Conservation (phyloP, 805 yeast genomes). For the Cephaloascus albidus region DNA sequence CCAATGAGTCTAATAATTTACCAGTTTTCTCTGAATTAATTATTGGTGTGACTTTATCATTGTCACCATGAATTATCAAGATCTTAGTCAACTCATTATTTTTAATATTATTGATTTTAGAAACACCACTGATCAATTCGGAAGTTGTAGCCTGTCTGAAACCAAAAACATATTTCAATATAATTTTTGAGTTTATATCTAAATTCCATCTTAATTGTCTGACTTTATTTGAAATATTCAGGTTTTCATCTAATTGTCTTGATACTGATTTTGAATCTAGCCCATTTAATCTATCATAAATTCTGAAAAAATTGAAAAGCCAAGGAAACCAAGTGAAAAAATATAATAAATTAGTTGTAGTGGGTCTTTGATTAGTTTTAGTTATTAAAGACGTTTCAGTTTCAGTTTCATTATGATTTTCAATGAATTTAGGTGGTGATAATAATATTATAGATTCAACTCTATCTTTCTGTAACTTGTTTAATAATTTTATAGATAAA, state of each 20-base stretch:
- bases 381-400: slow-evolving; percentile 2
- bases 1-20: slow-evolving; percentile 10
- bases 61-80: slow-evolving; percentile 48
- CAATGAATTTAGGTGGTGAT: slow-evolving; percentile 34
- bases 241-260: slow-evolving; percentile 33
- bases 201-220: slow-evolving; percentile 66
- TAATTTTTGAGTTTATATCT: slow-evolving; percentile 45
- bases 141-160: slow-evolving; percentile 30
- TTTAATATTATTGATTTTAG: slow-evolving; percentile 19
- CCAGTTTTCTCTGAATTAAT: slow-evolving; percentile 19
- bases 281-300: slow-evolving; percentile 56
- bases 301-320: slow-evolving; percentile 46
- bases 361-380: neutral
- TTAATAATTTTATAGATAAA: slow-evolving; percentile 36
- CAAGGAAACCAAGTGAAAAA: slow-evolving; percentile 28
- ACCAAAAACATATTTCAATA: slow-evolving; percentile 45
- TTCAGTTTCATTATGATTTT: slow-evolving; percentile 9
- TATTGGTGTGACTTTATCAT: slow-evolving; percentile 48
- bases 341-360: slow-evolving; percentile 9
- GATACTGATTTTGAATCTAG: slow-evolving; percentile 49
- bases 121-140: slow-evolving; percentile 33
- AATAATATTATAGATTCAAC: slow-evolving; percentile 40
- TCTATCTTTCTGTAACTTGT: slow-evolving; percentile 19
- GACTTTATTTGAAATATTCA: slow-evolving; percentile 29
- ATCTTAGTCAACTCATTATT: slow-evolving; percentile 28